Conservation (phyloP, 1,284 basidiomycete species). For the Coriolopsis trogii region DNA sequence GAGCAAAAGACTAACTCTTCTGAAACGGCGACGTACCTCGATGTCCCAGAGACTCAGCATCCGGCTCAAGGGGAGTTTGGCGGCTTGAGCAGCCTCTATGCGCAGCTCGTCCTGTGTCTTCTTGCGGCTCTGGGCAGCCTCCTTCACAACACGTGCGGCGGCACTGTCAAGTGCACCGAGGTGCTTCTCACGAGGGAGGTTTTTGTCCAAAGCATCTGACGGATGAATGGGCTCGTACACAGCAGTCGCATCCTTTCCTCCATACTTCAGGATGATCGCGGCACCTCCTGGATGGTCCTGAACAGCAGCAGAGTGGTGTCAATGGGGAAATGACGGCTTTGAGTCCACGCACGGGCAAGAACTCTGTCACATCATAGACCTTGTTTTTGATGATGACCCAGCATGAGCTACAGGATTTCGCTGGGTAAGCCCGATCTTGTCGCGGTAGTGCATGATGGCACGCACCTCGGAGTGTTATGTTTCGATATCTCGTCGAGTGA, state of each 20-base stretch:
- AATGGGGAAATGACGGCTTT: not conserved
- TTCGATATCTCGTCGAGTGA: slow-evolving; percentile 48
- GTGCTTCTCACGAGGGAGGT: slow-evolving; percentile 67
- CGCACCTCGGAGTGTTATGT: slow-evolving; percentile 56
- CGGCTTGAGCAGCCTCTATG: slow-evolving; percentile 61
- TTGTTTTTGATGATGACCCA: slow-evolving; percentile 85
- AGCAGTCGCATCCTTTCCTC: slow-evolving; percentile 76
- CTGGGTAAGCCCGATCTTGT: not conserved
- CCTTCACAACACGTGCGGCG: slow-evolving; percentile 48
- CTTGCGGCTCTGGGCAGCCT: slow-evolving; percentile 42
- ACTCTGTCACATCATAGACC: slow-evolving; percentile 87
- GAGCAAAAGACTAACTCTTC: too few species aligned
- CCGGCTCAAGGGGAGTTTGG: slow-evolving; percentile 64
- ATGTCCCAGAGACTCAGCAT: slow-evolving; percentile 81
- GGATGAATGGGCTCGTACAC: slow-evolving; percentile 79
- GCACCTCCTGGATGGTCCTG: slow-evolving; percentile 85
- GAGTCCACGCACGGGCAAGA: slow-evolving; percentile 57
- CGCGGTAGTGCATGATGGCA: not conserved
- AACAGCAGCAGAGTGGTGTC: not conserved
- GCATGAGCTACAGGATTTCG: slow-evolving; percentile 59
- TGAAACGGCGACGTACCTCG: slow-evolving; percentile 50
- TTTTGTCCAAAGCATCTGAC: slow-evolving; percentile 67
- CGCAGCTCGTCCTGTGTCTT: slow-evolving; percentile 75
- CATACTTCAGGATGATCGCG: slow-evolving; percentile 78
- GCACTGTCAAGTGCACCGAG: slow-evolving; percentile 67